Evolutionary conservation across 345 rosid genomes (phyloP), one percentile per base, ranked within the genome.

Genomic region (Arabis alpina): DNA sequence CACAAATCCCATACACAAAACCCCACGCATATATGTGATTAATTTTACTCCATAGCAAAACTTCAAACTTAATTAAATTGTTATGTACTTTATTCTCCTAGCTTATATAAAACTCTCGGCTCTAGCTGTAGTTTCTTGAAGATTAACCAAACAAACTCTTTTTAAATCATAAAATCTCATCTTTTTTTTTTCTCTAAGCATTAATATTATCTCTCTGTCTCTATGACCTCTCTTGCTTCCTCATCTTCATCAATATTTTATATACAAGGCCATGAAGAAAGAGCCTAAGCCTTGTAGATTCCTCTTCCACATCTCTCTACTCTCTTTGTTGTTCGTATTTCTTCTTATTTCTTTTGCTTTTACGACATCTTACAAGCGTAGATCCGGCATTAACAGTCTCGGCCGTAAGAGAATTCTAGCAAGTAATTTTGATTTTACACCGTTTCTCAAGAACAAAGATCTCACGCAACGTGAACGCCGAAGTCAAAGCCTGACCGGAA

Each of bases 371-470:
- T 49, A 64, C 54, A 76, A 64, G 61, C 66, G 36, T 42, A 63
- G 64, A 61, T 15, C 65, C 27, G 6, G 23, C 58, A 32, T 10
- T 64, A 28, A 28, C 5, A 49, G 48, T 43, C 55, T 70, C 4
- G 43, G 60, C 32, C 69, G 70, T 84, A 68, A 83, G 81, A 70
- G 74, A 77, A 19, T 75, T 76, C 60, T 86, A 63, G 63, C 83
- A 9, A 53, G 58, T 50, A 82, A 79, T 11, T 84, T 88, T 51
- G 90, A 90, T 70, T 83, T 92, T 82, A 47, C 86, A 2, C 95
- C 91, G 3, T 88, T 86, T 77, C 75, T 83, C 42, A 73, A 36
- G 45, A 76, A 70, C 71, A 70, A 43, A 63, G 71, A 63, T 64
- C 66, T 34, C 6, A 48, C 41, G n/a, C 71, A 45, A 58, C 48